Evolutionary conservation across 2,329 filamentous ascomycete species (phyloP).

Genomic region (Dactylonectria estremocensis): DNA sequence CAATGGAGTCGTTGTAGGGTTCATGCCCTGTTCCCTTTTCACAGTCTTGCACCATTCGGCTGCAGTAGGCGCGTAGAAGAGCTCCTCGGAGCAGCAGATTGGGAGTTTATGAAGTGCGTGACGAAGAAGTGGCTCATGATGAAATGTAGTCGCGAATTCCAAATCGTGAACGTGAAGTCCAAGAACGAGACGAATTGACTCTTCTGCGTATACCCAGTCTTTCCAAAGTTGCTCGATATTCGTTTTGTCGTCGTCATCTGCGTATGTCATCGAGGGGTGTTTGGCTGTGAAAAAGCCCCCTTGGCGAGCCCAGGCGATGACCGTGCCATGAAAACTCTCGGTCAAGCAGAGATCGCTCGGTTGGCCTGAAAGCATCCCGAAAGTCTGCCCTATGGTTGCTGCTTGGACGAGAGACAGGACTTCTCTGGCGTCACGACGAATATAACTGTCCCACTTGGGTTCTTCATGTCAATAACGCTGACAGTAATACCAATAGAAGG

Average conservation of each 20-base stretch:
- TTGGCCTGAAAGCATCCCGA: constrained; percentile 34
- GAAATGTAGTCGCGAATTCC: constrained; percentile 17
- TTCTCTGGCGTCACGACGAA: constrained; percentile 16
- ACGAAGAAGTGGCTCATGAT: constrained; percentile 21
- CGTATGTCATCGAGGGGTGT: neutral
- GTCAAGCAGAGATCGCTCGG: constrained; percentile 28
- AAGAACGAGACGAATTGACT: constrained; percentile 6
- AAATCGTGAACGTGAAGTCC: constrained; percentile 20
- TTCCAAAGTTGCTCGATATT: constrained; percentile 9
- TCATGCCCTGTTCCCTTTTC: neutral
- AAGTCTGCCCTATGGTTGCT: constrained; percentile 29
- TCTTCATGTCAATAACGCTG: neutral
- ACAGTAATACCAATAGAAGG: neutral
- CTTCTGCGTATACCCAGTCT: constrained; percentile 14
- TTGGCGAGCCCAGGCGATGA: constrained; percentile 37
- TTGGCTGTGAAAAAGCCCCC: constrained; percentile 24
- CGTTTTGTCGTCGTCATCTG: neutral
- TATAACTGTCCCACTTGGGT: constrained; percentile 9
- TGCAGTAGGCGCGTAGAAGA: constrained; percentile 14
- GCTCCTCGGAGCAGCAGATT: neutral
- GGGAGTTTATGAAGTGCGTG: constrained; percentile 10
- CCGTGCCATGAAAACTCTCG: constrained; percentile 33
- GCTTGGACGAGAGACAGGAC: constrained; percentile 28
- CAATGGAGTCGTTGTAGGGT: neutral
- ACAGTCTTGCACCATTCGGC: constrained; percentile 4